Evolutionary conservation across 768 basidiomycete species (phyloP), one percentile per base, ranked within the genome.

Genomic region (Tulasnella sp.): DNA sequence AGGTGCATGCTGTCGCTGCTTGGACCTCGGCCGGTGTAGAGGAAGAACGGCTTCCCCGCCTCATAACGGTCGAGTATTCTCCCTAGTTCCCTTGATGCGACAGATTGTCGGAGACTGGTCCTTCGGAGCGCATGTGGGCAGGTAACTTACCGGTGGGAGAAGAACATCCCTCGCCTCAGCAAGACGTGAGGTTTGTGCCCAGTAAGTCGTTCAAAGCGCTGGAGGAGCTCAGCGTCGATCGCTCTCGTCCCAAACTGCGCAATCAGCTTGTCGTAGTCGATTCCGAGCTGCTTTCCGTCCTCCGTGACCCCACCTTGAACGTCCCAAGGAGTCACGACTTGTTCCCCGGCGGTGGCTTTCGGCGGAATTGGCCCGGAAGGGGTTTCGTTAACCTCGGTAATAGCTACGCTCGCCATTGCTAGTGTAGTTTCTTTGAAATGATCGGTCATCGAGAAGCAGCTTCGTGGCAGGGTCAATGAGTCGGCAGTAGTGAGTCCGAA

Each of bases 1-100:
- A 99, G 86, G 86, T 99, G 98, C 92, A 99, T 93, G 82, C 95
- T 96, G 83, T 94, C 94, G 82, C 94, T 97, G 80, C 93, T 95
- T 26, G 98, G 98, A 15, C 98, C 98, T 78, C 98, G 90, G 42
- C 98, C 98, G 0, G 98, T 99, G 85, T 99, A 99, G 80, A 99
- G 86, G 87, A 93, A 99, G 86, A 98, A 99, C 2, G 96, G 98
- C 84, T 99, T 98, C 20, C 94, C 92, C 82, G 97, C 92, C 84
- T 99, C 97, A 84, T 93, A 98, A 79, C 95, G 91, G 84, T 98
- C 95, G 78, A 99, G 86, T 75, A 99, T 98, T 81, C 90, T 90
- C 85, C 96, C 92, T 81, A 99, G 91, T 76, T 99, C 98, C 75
- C 96, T 98, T 82, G 10, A 18, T 5, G 71, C 23, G 35, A 42